Evolutionary conservation across 345 rosid genomes (phyloP).

Genomic region (Noccaea caerulescens): DNA sequence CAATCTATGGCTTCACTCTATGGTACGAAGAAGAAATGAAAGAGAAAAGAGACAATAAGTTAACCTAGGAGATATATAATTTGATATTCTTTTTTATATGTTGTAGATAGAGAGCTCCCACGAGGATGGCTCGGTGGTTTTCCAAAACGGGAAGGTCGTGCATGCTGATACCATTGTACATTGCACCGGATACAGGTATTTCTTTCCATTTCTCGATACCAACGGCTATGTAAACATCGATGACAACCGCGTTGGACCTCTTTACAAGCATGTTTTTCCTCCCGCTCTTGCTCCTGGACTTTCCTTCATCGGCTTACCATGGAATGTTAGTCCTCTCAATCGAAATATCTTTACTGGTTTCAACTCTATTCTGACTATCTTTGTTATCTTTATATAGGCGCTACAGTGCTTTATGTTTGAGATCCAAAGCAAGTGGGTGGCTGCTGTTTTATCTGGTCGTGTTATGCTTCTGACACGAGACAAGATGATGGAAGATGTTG

Average conservation of each 20-base stretch:
- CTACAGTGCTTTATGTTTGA: slow-evolving; percentile 37
- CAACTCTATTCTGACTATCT: no score
- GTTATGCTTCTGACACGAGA: slow-evolving; percentile 30
- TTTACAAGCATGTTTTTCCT: slow-evolving; percentile 75
- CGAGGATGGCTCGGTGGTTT: slow-evolving; percentile 63
- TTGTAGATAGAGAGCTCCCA: slow-evolving; percentile 60
- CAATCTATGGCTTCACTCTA: background rate
- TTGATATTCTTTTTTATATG: background rate
- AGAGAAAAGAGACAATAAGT: no score
- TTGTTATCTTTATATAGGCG: background rate
- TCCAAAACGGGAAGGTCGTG: slow-evolving; percentile 56
- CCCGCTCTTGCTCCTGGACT: slow-evolving; percentile 66
- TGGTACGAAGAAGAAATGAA: background rate
- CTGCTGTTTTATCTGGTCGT: slow-evolving; percentile 32
- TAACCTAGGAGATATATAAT: no score
- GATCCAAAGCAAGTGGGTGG: slow-evolving; percentile 41
- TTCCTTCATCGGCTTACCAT: slow-evolving; percentile 47
- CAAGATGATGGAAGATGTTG: slow-evolving; percentile 46
- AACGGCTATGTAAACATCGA: slow-evolving; percentile 62
- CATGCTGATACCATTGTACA: slow-evolving; percentile 67
- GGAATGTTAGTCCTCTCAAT: no score
- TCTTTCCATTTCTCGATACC: slow-evolving; percentile 78
- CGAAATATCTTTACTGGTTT: no score
- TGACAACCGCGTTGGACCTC: slow-evolving; percentile 71
- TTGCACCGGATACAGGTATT: slow-evolving; percentile 86